Percentiles rank a stretch among this genome's conserved stretches.
Conservation (phyloP, 148 eudicot species). For the Rhododendron griersonianum region DNA sequence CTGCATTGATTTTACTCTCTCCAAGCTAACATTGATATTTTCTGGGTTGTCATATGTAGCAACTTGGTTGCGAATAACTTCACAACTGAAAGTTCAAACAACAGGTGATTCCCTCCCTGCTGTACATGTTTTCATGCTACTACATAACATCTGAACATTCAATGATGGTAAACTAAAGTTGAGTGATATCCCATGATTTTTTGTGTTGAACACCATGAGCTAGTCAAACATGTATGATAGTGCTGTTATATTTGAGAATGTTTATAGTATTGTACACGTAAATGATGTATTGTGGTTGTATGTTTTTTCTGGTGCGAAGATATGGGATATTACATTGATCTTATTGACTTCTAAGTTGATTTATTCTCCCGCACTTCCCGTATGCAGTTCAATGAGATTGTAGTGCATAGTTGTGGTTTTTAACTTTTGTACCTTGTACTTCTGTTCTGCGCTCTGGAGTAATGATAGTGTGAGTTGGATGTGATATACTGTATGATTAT, state of each 20-base stretch:
- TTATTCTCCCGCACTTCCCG: too few species aligned
- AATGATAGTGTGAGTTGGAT: not conserved
- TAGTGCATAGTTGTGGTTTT: too few species aligned
- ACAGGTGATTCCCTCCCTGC: constrained; percentile 39
- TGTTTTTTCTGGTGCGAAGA: too few species aligned
- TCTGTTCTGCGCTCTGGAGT: not conserved
- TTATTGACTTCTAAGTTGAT: too few species aligned
- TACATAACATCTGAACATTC: not conserved
- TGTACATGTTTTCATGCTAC: not conserved
- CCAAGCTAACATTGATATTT: not conserved
- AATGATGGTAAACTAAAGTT: not conserved
- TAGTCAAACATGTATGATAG: not conserved
- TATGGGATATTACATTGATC: too few species aligned
- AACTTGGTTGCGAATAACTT: constrained; percentile 84
- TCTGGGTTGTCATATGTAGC: constrained; percentile 38
- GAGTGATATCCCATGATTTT: too few species aligned
- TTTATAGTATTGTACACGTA: not conserved
- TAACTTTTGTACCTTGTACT: too few species aligned
- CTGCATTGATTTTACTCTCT: not conserved
- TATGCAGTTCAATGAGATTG: too few species aligned
- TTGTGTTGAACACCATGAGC: not conserved
- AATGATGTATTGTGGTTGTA: not conserved
- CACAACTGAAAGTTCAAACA: constrained; percentile 41
- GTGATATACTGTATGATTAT: not conserved
- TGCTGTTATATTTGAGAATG: not conserved